Conservation (phyloP, 2,329 filamentous ascomycete species). For the Diaporthe sp. region DNA sequence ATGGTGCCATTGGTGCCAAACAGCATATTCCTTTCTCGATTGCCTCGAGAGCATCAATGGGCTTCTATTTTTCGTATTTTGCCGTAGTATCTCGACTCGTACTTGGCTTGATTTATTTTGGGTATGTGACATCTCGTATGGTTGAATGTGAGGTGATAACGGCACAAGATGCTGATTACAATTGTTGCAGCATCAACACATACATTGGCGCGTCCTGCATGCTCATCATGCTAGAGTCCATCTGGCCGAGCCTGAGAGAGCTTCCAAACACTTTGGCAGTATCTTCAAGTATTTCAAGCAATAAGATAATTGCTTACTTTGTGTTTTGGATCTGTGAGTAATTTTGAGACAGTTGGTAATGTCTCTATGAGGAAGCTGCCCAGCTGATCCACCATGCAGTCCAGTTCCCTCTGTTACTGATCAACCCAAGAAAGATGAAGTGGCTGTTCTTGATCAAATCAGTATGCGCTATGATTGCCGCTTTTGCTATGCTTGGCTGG, state of each 20-base stretch:
- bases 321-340: slow-evolving; percentile 56
- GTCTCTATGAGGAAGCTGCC: background rate
- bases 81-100: slow-evolving; percentile 56
- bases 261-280: slow-evolving; percentile 55
- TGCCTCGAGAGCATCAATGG: slow-evolving; percentile 57
- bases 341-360: background rate
- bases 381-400: slow-evolving; percentile 37
- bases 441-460: slow-evolving; percentile 59
- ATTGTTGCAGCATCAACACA: slow-evolving; percentile 44
- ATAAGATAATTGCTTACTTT: slow-evolving; percentile 57
- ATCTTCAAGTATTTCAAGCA: slow-evolving; percentile 49
- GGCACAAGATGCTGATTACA: background rate
- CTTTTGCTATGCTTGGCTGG: slow-evolving; percentile 39
- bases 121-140: background rate
- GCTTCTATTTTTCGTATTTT: slow-evolving; percentile 49
- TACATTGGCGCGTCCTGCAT: slow-evolving; percentile 38
- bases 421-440: slow-evolving; percentile 58
- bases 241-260: slow-evolving; percentile 54
- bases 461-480: slow-evolving; percentile 48
- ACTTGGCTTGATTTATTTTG: slow-evolving; percentile 58
- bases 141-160: background rate
- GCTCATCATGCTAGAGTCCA: slow-evolving; percentile 50
- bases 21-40: slow-evolving; percentile 55
- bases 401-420: slow-evolving; percentile 56
- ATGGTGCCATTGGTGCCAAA: slow-evolving; percentile 51